Evolutionary conservation across 306 rosid species (phyloP).

Genomic region (Medicago lupulina): DNA sequence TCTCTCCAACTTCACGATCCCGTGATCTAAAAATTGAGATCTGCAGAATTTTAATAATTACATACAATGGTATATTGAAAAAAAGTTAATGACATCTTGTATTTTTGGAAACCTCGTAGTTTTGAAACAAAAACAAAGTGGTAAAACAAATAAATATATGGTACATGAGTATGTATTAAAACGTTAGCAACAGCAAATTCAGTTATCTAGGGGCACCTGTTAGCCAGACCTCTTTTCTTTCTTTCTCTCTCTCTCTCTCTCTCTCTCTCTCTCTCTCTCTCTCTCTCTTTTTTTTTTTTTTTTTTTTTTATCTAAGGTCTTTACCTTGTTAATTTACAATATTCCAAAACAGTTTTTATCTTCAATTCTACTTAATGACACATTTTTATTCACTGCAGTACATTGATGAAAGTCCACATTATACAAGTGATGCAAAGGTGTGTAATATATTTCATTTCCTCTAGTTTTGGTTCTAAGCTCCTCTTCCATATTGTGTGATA

Average conservation of each 20-base stretch:
- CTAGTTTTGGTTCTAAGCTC: slow-evolving; percentile 18
- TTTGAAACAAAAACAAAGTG: no score
- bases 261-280: no score
- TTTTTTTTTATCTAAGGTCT: slow-evolving; percentile 4
- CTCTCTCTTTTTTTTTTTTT: no score
- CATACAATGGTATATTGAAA: background rate
- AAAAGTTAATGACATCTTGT: no score
- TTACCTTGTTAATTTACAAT: background rate
- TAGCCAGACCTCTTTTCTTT: background rate
- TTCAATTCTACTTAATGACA: slow-evolving; percentile 25
- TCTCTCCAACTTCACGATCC: no score
- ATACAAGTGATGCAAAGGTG: slow-evolving; percentile 54
- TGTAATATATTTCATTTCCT: slow-evolving; percentile 20
- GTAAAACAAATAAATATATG: no score
- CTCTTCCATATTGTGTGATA: slow-evolving; percentile 19
- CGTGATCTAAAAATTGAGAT: no score
- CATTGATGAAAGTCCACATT: slow-evolving; percentile 53
- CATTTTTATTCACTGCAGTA: slow-evolving; percentile 47
- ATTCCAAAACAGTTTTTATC: slow-evolving; percentile 33
- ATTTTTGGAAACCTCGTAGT: no score
- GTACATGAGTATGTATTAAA: no score
- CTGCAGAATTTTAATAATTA: no score
- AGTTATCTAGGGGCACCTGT: background rate
- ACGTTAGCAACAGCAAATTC: background rate
- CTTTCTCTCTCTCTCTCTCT: no score